Evolutionary conservation across 192 early-diverging fungal species (phyloP).

Genomic region (Backusella morwellensis): DNA sequence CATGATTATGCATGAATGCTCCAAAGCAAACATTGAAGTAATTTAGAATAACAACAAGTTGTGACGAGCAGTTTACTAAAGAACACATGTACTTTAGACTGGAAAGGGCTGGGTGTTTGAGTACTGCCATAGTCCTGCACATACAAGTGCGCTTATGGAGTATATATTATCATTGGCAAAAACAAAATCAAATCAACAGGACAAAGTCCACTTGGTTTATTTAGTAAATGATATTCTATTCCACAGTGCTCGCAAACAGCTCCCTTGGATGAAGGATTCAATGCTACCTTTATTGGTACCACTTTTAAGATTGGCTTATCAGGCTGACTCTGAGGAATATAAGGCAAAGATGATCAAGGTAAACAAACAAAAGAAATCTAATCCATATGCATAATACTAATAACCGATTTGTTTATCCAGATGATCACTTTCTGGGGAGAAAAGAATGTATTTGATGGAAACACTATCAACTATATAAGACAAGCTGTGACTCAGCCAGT

Average conservation of each 20-base stretch:
- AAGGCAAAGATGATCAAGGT: slow-evolving; percentile 51
- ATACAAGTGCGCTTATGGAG: slow-evolving; percentile 34
- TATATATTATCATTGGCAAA: slow-evolving; percentile 41
- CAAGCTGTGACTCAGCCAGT: slow-evolving; percentile 19
- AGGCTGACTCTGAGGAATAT: slow-evolving; percentile 37
- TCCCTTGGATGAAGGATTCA: slow-evolving; percentile 47
- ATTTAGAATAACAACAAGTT: not conserved
- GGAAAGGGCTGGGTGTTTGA: slow-evolving; percentile 52
- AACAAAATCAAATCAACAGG: slow-evolving; percentile 38
- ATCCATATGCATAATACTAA: not conserved
- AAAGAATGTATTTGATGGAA: slow-evolving; percentile 31
- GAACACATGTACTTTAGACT: slow-evolving; percentile 30
- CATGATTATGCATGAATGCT: slow-evolving; percentile 52
- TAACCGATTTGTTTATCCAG: slow-evolving; percentile 10
- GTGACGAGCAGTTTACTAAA: not conserved
- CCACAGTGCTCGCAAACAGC: slow-evolving; percentile 44
- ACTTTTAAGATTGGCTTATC: slow-evolving; percentile 45
- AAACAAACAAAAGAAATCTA: not conserved
- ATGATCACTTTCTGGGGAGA: slow-evolving; percentile 42
- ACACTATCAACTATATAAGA: slow-evolving; percentile 32
- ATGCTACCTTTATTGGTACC: slow-evolving; percentile 42
- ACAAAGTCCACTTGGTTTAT: slow-evolving; percentile 50
- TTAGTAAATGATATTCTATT: slow-evolving; percentile 52
- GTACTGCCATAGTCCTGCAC: slow-evolving; percentile 39
- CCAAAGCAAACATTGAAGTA: slow-evolving; percentile 55